These are phyloP conservation scores for Lasiodiplodia sp. DNA, from an alignment of 2,329 filamentous ascomycete species.

Conservation along the genomic window DNA sequence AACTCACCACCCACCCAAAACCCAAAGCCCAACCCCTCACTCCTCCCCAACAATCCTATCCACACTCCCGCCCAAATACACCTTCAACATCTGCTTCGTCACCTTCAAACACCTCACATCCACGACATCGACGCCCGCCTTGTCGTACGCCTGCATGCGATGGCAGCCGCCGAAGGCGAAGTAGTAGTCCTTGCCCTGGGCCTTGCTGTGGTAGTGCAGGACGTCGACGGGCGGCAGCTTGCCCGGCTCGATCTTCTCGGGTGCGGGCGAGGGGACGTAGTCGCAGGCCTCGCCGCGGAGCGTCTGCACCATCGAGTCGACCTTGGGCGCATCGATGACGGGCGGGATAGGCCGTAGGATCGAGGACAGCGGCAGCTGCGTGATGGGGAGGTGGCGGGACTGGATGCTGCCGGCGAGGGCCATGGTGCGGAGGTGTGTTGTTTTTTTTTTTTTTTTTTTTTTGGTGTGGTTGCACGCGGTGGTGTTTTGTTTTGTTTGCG, in stretches of 20 bases:
- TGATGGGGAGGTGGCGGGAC: conserved; percentile 27
- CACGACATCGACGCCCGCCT: conserved; percentile 24
- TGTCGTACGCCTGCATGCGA: conserved; percentile 30
- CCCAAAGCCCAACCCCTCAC: neutral
- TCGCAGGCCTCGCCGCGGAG: conserved; percentile 25
- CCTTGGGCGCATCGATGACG: conserved; percentile 31
- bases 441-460: neutral
- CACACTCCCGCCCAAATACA: conserved; percentile 30
- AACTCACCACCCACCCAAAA: neutral
- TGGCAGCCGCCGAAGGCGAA: conserved; percentile 32
- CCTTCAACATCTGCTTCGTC: conserved; percentile 30
- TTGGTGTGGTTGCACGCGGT: neutral
- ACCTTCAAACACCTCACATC: conserved; percentile 29
- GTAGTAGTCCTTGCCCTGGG: conserved; percentile 22
- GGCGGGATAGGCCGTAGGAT: conserved; percentile 31
- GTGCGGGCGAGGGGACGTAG: conserved; percentile 29
- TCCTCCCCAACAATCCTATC: conserved; percentile 30
- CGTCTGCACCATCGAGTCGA: conserved; percentile 32
- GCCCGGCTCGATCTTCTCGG: conserved; percentile 29
- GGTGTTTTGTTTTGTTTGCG: neutral
- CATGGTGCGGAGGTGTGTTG: conserved; percentile 11
- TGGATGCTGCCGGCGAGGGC: conserved; percentile 31
- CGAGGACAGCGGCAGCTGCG: conserved; percentile 18
- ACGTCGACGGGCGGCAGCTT: conserved; percentile 32
- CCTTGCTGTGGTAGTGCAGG: conserved; percentile 30